Evolutionary conservation across 768 basidiomycete genomes (phyloP), one percentile per base, ranked within the genome.

Genomic region (Rhodotorula paludigena): DNA sequence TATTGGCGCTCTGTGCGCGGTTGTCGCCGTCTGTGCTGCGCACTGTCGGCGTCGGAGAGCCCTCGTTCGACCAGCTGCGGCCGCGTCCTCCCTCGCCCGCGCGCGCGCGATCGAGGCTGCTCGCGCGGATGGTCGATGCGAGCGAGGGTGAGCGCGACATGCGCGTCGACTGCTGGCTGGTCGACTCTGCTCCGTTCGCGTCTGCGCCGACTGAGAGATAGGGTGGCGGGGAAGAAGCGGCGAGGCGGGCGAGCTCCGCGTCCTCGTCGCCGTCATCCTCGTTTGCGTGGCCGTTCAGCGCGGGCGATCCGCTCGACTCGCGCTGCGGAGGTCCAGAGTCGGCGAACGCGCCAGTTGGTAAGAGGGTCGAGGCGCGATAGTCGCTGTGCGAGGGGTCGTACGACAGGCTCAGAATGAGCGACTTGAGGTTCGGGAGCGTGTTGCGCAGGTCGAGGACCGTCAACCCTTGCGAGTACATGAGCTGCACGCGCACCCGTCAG

Each of bases 371-470:
- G 20, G 45, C 11, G 30, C 12, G 32, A 25, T 63, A 68, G 25
- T 63, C 67, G 28, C 38, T 33, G 33, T 42, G 62, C 52, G 57
- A 60, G 15, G 87, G 62, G n/a, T 63, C 67, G 41, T 59, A 60
- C 49, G 67, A 68, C 71, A 94, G 81, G 18, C 89, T 92, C 38
- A 98, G 83, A 60, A 97, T 78, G 28, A 98, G 82, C 75, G 92
- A 92, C 81, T 96, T 97, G 70, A 99, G 83, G 80, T 99, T 99
- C 48, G 93, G 92, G 36, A 99, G 82, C 7, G 96, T 98, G 77
- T 99, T 93, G 56, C 93, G 85, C 81, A 94, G 86, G 80, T 99
- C 96, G 74, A 94, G 79, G 30, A 92, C 88, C 49, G 88, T 87
- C 63, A 98, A 81, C 76, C 89, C 85, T n/a, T 88, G 86, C 82